These are phyloP conservation scores for Cladosporium sp. DNA, from an alignment of 2,329 filamentous ascomycete genomes.

Conservation along the genomic window DNA sequence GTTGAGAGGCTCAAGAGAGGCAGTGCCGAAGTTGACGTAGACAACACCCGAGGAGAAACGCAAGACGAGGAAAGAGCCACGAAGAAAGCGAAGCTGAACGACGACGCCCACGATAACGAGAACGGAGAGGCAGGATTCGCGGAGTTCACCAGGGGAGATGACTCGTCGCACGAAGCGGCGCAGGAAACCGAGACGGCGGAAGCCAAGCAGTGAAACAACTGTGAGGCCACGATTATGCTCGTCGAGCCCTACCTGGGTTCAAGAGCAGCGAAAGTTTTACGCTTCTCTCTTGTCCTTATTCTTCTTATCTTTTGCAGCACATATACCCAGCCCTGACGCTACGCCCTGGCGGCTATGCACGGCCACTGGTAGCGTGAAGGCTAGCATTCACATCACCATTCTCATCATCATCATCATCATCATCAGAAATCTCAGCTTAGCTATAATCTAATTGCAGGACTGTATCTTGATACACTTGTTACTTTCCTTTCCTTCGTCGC, in stretches of 20 bases:
- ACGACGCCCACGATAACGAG: conserved; percentile 5
- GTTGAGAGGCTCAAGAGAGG: conserved; percentile 50
- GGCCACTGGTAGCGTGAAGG: background rate
- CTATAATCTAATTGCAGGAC: background rate
- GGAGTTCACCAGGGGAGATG: conserved; percentile 15
- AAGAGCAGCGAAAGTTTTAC: background rate
- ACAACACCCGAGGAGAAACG: background rate
- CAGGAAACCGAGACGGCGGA: background rate
- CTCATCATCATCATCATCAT: background rate
- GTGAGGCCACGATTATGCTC: background rate
- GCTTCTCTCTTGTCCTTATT: background rate
- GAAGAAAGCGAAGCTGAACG: conserved; percentile 12
- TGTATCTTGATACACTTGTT: background rate
- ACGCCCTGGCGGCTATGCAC: background rate
- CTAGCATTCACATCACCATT: background rate
- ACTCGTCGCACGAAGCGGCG: conserved; percentile 3
- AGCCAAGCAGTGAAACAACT: background rate
- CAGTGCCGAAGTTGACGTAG: background rate
- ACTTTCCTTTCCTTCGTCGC: background rate
- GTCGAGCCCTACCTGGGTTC: background rate
- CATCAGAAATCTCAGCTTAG: conserved; percentile 3
- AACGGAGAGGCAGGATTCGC: conserved; percentile 11
- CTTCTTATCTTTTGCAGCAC: background rate
- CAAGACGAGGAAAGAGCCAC: background rate
- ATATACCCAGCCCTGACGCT: conserved; percentile 10